Evolutionary conservation across 352 stramenopile genomes (phyloP).

Genomic region (Globisporangium alternatum): DNA sequence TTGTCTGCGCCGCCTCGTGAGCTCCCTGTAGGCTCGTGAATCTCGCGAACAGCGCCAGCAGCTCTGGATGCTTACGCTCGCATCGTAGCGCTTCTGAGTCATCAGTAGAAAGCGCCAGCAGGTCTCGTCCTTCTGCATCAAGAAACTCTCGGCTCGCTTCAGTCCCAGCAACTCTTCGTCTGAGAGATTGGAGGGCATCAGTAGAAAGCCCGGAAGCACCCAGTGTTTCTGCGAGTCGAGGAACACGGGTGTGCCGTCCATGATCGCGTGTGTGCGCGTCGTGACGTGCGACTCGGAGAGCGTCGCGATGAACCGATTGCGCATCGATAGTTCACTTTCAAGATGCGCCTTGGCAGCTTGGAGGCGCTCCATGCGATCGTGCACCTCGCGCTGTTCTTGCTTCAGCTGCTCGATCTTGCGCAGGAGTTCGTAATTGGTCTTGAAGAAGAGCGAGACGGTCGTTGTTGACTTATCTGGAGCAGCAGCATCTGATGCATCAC

Average conservation of each 20-base stretch:
- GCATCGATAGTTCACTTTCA: constrained; percentile 34
- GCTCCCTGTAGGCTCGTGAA: constrained; percentile 27
- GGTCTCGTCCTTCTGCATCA: constrained; percentile 70
- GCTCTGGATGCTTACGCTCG: constrained; percentile 37
- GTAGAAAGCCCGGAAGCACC: constrained; percentile 41
- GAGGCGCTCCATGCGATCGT: constrained; percentile 29
- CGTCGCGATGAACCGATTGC: constrained; percentile 53
- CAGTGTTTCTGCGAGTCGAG: constrained; percentile 67
- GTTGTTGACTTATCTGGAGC: background rate
- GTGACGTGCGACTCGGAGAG: constrained; percentile 47
- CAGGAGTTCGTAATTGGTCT: constrained; percentile 60
- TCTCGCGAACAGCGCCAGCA: constrained; percentile 30
- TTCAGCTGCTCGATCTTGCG: constrained; percentile 56
- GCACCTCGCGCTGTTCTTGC: constrained; percentile 35
- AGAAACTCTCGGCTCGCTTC: constrained; percentile 47
- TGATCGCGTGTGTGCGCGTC: constrained; percentile 62
- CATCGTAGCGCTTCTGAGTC: constrained; percentile 46
- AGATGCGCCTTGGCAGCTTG: constrained; percentile 21
- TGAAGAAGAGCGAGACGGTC: constrained; percentile 35
- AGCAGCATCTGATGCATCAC: background rate
- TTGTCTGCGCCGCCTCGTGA: constrained; percentile 27
- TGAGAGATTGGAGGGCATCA: constrained; percentile 27
- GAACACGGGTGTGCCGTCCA: constrained; percentile 53
- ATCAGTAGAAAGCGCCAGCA: constrained; percentile 49
- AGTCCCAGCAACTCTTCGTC: constrained; percentile 36